Evolutionary conservation across 73 alveolate genomes (phyloP).

Genomic region (Blepharisma japonicum): DNA sequence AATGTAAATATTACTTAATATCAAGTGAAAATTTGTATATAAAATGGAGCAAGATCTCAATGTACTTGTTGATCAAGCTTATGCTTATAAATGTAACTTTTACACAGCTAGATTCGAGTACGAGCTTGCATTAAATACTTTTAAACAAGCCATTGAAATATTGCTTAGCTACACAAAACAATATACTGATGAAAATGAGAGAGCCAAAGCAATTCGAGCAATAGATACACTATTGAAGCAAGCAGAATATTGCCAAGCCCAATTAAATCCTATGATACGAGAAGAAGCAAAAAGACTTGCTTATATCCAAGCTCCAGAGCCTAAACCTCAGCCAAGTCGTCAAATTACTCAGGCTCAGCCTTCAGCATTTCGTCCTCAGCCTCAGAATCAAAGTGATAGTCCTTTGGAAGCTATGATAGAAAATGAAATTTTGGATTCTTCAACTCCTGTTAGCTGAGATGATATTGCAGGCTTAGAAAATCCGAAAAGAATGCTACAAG

Average conservation of each 20-base stretch:
- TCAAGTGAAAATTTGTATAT: too few relatives aligned
- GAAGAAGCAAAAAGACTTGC: not conserved
- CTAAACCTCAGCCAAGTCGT: not conserved
- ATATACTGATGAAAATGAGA: not conserved
- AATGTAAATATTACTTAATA: too few relatives aligned
- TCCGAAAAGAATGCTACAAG: constrained; percentile 79
- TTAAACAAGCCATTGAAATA: not conserved
- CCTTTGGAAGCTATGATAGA: constrained; percentile 40
- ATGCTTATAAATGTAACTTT: not conserved
- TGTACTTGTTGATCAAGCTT: not conserved
- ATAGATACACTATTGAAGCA: not conserved
- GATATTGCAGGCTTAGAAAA: constrained; percentile 87
- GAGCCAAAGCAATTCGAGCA: not conserved
- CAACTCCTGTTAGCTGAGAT: constrained; percentile 79
- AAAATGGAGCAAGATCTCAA: not conserved
- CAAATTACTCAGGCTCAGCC: not conserved
- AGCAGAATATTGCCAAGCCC: constrained; percentile 13
- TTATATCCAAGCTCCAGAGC: constrained; percentile 7
- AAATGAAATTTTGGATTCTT: constrained; percentile 66
- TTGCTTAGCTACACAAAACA: not conserved
- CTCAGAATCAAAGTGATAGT: not conserved
- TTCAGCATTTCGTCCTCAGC: not conserved
- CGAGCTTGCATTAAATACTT: not conserved
- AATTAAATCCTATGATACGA: constrained; percentile 1
- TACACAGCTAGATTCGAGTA: constrained; percentile 7